These are phyloP conservation scores for Diutina neorugosa DNA, from an alignment of 1,139 yeast species.

Conservation along the genomic window DNA sequence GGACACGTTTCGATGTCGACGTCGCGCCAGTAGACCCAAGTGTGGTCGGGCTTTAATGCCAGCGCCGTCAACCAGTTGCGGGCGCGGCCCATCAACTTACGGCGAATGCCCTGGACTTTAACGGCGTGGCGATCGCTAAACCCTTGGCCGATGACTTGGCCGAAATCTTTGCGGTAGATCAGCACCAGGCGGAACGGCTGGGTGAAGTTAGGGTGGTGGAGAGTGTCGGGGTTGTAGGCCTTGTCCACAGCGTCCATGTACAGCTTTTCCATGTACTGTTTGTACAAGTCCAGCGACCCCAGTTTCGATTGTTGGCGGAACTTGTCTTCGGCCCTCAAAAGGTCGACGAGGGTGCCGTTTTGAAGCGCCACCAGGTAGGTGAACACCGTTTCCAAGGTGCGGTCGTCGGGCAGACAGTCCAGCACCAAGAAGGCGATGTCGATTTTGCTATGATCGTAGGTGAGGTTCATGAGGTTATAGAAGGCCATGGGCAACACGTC, in stretches of 20 bases:
- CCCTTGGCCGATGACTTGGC: constrained; percentile 77
- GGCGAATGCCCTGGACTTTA: constrained; percentile 77
- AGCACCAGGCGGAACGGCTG: constrained; percentile 70
- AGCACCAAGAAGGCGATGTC: constrained; percentile 80
- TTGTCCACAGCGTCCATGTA: constrained; percentile 44
- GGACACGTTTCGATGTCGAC: constrained; percentile 82
- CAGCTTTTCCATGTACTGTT: constrained; percentile 56
- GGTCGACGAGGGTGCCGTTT: constrained; percentile 49
- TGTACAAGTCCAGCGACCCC: constrained; percentile 44
- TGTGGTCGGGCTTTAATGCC: constrained; percentile 73
- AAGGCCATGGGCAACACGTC: constrained; percentile 72
- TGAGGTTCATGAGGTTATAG: constrained; percentile 72
- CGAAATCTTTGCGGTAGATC: constrained; percentile 73
- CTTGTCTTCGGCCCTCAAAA: constrained; percentile 31
- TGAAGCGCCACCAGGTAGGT: constrained; percentile 58
- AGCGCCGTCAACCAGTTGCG: constrained; percentile 75
- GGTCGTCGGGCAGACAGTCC: constrained; percentile 69
- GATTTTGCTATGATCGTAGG: constrained; percentile 70
- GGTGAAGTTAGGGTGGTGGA: constrained; percentile 44
- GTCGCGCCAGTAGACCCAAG: constrained; percentile 94
- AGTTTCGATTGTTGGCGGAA: constrained; percentile 13
- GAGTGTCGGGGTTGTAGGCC: constrained; percentile 49
- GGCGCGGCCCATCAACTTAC: constrained; percentile 84
- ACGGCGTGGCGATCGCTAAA: constrained; percentile 84
- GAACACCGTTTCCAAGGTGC: constrained; percentile 55